Percentiles rank a stretch among this genome's conserved stretches.
These are phyloP conservation scores for Diaporthe ilicicola DNA, from an alignment of 2,329 filamentous ascomycete species.

Conservation along the genomic window DNA sequence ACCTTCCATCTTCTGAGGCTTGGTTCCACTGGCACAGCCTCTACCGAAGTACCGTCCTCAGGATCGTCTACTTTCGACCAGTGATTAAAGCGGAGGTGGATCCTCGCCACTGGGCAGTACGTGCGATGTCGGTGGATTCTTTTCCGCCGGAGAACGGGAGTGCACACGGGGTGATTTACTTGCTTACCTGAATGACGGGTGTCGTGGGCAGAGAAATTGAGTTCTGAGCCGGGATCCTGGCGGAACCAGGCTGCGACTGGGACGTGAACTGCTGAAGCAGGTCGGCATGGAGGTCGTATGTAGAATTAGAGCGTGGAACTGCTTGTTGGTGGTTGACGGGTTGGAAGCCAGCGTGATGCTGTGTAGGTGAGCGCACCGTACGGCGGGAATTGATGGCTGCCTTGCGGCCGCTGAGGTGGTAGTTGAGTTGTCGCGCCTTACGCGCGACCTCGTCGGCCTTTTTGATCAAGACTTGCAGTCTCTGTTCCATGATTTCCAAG, in stretches of 20 bases:
- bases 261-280: slow-evolving; percentile 63
- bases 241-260: slow-evolving; percentile 37
- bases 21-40: neutral
- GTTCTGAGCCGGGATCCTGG: slow-evolving; percentile 39
- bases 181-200: slow-evolving; percentile 37
- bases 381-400: slow-evolving; percentile 75
- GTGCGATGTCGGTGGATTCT: neutral
- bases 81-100: neutral
- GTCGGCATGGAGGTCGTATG: slow-evolving; percentile 61
- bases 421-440: slow-evolving; percentile 78
- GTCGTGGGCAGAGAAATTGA: slow-evolving; percentile 43
- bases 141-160: neutral
- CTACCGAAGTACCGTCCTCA: neutral
- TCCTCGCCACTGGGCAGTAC: neutral
- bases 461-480: slow-evolving; percentile 79
- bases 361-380: slow-evolving; percentile 44
- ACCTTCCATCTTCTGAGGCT: neutral
- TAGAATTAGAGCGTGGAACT: slow-evolving; percentile 42
- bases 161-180: neutral
- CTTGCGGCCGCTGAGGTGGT: slow-evolving; percentile 78
- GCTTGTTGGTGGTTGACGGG: slow-evolving; percentile 42
- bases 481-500: slow-evolving; percentile 83
- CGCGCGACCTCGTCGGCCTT: slow-evolving; percentile 77
- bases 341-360: slow-evolving; percentile 48
- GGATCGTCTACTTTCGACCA: neutral